Percentiles rank a stretch among this genome's conserved stretches.
These are phyloP conservation scores for Neurospora pannonica DNA, from an alignment of 495 filamentous ascomycete genomes.

Conservation along the genomic window DNA sequence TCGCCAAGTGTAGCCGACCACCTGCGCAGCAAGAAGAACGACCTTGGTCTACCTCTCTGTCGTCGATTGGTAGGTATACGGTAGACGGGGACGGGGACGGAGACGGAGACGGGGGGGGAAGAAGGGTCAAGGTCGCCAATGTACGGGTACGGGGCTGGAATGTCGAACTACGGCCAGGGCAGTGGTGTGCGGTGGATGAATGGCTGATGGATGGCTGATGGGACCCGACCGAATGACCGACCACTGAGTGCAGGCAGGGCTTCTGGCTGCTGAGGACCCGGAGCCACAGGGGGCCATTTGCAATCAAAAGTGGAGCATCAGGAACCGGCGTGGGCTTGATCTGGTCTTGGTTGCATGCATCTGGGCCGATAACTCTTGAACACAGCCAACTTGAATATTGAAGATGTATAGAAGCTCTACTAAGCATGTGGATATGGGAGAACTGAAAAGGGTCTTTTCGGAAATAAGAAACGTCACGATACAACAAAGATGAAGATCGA, in stretches of 20 bases:
- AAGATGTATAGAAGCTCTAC: background rate
- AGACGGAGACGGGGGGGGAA: background rate
- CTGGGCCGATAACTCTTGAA: background rate
- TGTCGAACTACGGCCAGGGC: background rate
- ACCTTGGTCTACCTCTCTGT: background rate
- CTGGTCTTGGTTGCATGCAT: background rate
- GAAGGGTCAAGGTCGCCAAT: background rate
- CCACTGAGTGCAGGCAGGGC: background rate
- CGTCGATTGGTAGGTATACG: background rate
- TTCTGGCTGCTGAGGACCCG: background rate
- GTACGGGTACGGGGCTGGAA: conserved; percentile 1
- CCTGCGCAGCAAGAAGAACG: background rate
- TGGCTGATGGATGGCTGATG: background rate
- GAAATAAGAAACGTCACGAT: background rate
- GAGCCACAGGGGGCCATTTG: conserved; percentile 9
- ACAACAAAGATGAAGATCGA: background rate
- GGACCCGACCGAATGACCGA: background rate
- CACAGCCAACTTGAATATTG: background rate
- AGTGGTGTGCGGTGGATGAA: background rate
- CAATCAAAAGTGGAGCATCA: conserved; percentile 20
- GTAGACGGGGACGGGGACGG: background rate
- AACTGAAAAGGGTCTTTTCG: background rate
- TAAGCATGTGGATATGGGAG: background rate
- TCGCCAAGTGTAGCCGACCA: background rate
- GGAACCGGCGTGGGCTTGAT: conserved; percentile 3